phyloP scores from a whole-genome alignment of 495 filamentous ascomycete genomes.

The Thozetella sp. region DNA sequence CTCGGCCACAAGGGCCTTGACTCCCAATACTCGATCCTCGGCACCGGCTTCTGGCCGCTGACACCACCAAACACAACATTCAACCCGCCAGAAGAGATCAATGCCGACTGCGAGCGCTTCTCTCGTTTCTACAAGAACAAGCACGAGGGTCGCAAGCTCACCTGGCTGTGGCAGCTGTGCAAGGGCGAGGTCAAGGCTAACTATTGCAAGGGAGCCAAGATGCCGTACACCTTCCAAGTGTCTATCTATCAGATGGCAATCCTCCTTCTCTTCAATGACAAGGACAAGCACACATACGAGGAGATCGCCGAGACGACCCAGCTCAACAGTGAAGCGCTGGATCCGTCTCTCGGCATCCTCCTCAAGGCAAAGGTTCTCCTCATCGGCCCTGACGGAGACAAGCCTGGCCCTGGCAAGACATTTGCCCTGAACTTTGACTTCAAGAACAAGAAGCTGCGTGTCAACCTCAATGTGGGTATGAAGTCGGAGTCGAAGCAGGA shows the following conservation, averaged over 20 bases:
- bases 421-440: conserved; percentile 90
- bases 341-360: conserved; percentile 80
- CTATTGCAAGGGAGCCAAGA: conserved; percentile 85
- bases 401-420: conserved; percentile 72
- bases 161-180: conserved; percentile 97
- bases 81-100: conserved; percentile 80
- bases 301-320: conserved; percentile 82
- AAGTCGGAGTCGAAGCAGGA: conserved; percentile 95
- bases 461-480: conserved; percentile 93
- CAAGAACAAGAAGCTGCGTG: conserved; percentile 95
- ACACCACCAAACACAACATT: conserved; percentile 83
- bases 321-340: conserved; percentile 76
- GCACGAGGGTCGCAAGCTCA: conserved; percentile 93
- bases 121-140: conserved; percentile 91
- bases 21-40: conserved; percentile 82
- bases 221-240: conserved; percentile 95
- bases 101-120: conserved; percentile 86
- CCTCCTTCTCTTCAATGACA: conserved; percentile 93
- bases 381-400: conserved; percentile 68
- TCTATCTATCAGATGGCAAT: conserved; percentile 98
- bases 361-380: conserved; percentile 88
- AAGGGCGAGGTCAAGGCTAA: conserved; percentile 96
- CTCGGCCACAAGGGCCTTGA: conserved; percentile 55
- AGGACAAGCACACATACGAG: conserved; percentile 80
- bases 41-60: conserved; percentile 97